Conservation (phyloP, 768 basidiomycete genomes). For the Boletus rex-veris region DNA sequence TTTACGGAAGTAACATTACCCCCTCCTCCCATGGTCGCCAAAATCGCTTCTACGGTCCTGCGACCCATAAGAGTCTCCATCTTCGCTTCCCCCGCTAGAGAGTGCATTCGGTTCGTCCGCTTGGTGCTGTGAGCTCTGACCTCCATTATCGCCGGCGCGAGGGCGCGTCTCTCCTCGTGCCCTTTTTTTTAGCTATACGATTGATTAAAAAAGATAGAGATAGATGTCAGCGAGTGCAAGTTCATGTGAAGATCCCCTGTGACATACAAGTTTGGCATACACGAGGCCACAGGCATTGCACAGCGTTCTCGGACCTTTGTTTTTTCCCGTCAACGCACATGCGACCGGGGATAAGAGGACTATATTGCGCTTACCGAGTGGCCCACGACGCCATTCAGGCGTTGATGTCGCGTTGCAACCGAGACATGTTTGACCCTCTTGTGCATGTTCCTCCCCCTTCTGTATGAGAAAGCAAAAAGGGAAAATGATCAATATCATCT, state of each 20-base stretch:
- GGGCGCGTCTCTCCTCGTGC: conserved; percentile 32
- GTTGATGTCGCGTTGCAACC: conserved; percentile 83
- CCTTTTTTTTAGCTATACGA: conserved; percentile 32
- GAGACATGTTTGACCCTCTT: conserved; percentile 71
- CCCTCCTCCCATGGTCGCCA: conserved; percentile 34
- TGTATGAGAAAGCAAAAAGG: conserved; percentile 13
- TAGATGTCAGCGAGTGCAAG: conserved; percentile 19
- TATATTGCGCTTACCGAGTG: conserved; percentile 55
- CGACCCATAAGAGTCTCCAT: conserved; percentile 33
- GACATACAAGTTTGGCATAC: conserved; percentile 78
- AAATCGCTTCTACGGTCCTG: conserved; percentile 35
- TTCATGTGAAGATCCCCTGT: conserved; percentile 22
- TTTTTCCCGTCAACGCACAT: conserved; percentile 25
- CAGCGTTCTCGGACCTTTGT: conserved; percentile 70
- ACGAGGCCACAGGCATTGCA: conserved; percentile 87
- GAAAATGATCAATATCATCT: conserved; percentile 31
- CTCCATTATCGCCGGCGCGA: conserved; percentile 24
- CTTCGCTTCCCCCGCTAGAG: conserved; percentile 34
- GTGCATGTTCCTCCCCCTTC: conserved; percentile 42
- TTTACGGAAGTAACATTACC: conserved; percentile 23
- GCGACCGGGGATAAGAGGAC: conserved; percentile 22
- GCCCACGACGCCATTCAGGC: conserved; percentile 84
- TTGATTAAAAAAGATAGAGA: conserved; percentile 8
- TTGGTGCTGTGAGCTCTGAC: conserved; percentile 30
- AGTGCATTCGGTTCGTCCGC: conserved; percentile 23